A percentile compares a stretch with the other conserved stretches of the same genome.
phyloP scores from a whole-genome alignment of 345 rosid genomes.

The Clarkia xantiana region DNA sequence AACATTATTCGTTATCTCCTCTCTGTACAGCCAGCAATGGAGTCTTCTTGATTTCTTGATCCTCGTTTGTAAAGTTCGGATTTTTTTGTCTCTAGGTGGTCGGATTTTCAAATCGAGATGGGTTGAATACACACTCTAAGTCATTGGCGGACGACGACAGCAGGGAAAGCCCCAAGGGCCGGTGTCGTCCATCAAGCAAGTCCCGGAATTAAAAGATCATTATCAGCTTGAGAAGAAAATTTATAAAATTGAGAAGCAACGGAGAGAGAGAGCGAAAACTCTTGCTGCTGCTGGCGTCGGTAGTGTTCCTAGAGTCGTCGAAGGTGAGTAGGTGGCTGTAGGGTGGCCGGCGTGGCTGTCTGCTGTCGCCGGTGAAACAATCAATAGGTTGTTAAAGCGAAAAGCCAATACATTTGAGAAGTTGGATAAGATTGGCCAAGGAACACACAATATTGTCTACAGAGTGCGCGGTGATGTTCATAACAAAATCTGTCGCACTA shows the following conservation, averaged over 20 bases:
- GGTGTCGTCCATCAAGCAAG: constrained; percentile 30
- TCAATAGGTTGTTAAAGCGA: constrained; percentile 68
- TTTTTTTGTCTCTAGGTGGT: neutral
- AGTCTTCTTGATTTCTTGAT: too few relatives aligned
- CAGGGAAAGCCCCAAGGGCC: constrained; percentile 30
- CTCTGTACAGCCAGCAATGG: too few relatives aligned
- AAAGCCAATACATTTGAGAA: constrained; percentile 59
- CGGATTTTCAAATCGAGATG: constrained; percentile 23
- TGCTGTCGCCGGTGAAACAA: constrained; percentile 59
- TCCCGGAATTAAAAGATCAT: constrained; percentile 39
- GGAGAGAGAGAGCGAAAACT: constrained; percentile 19
- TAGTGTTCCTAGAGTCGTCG: constrained; percentile 26
- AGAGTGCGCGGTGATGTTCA: constrained; percentile 58
- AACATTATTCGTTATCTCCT: too few relatives aligned
- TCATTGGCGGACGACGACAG: constrained; percentile 22
- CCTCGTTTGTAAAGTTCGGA: neutral
- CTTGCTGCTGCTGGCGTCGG: constrained; percentile 13
- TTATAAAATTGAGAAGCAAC: constrained; percentile 17
- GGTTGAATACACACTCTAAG: constrained; percentile 77
- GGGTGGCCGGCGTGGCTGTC: constrained; percentile 99
- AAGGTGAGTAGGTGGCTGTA: constrained; percentile 44
- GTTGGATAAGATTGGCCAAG: constrained; percentile 95
- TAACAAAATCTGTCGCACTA: constrained; percentile 65
- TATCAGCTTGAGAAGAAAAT: constrained; percentile 32
- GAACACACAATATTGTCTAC: constrained; percentile 86